These are phyloP conservation scores for Lactarius trivialis DNA, from an alignment of 768 basidiomycete genomes.

Conservation along the genomic window DNA sequence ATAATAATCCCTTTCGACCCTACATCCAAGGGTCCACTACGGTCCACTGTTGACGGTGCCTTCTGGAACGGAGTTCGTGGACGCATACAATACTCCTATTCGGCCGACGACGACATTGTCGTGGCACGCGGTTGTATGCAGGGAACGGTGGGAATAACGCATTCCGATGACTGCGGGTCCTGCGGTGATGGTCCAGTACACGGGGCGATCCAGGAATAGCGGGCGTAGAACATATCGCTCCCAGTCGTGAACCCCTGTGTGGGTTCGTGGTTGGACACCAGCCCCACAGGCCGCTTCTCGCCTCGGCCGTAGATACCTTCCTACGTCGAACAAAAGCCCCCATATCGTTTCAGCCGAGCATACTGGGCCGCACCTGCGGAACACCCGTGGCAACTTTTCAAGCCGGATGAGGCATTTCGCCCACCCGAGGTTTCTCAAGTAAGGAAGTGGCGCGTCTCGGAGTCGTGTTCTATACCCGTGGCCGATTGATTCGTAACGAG, in stretches of 20 bases:
- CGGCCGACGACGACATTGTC: not conserved
- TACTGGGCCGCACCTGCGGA: not conserved
- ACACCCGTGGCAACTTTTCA: constrained; percentile 6
- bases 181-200: not conserved
- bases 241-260: not conserved
- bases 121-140: not conserved
- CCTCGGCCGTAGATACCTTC: not conserved
- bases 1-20: not conserved
- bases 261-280: not conserved
- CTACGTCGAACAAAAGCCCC: too few relatives aligned
- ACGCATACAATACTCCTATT: not conserved
- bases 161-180: not conserved
- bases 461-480: not conserved
- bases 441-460: not conserved
- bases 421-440: not conserved
- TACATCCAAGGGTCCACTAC: too few relatives aligned
- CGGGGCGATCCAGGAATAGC: not conserved
- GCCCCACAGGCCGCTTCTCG: not conserved
- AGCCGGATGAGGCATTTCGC: constrained; percentile 3
- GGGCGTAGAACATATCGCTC: not conserved
- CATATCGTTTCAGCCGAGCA: not conserved
- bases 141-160: not conserved
- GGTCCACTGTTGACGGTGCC: not conserved
- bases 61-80: not conserved
- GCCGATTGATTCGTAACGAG: not conserved